Conservation (phyloP, 2,329 filamentous ascomycete species). For the Knoxdaviesia capensis region DNA sequence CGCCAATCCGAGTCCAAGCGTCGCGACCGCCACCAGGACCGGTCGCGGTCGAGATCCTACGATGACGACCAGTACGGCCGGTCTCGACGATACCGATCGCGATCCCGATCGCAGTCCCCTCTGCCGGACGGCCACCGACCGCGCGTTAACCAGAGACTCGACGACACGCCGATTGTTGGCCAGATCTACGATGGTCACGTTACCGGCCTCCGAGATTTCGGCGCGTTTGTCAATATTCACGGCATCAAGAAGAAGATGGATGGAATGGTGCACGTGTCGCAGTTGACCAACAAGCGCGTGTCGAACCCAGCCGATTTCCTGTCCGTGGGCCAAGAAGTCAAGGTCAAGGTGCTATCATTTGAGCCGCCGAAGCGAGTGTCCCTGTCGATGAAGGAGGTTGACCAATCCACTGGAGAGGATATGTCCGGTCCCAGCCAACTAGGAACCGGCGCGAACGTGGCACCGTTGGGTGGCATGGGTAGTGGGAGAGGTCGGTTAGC, state of each 20-base stretch:
- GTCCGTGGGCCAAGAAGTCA: conserved; percentile 60
- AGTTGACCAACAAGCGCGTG: conserved; percentile 69
- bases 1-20: conserved; percentile 10
- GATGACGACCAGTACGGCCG: conserved; percentile 33
- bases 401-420: conserved; percentile 73
- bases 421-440: conserved; percentile 59
- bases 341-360: conserved; percentile 80
- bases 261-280: conserved; percentile 83
- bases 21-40: too few relatives aligned
- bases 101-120: conserved; percentile 18
- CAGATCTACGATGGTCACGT: conserved; percentile 85
- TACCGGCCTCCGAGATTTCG: conserved; percentile 87
- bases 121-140: neutral
- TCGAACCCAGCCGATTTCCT: conserved; percentile 85
- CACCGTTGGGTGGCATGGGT: conserved; percentile 47
- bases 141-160: conserved; percentile 34
- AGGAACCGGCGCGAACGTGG: conserved; percentile 78
- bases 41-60: conserved; percentile 3
- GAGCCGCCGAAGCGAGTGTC: conserved; percentile 58
- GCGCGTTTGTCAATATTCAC: conserved; percentile 81
- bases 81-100: conserved; percentile 14
- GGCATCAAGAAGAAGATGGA: conserved; percentile 78
- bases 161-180: conserved; percentile 60
- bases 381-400: conserved; percentile 92
- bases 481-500: too few relatives aligned